These are phyloP conservation scores for Paraurostyla sp. DNA, from an alignment of 73 alveolate species.

Conservation along the genomic window DNA sequence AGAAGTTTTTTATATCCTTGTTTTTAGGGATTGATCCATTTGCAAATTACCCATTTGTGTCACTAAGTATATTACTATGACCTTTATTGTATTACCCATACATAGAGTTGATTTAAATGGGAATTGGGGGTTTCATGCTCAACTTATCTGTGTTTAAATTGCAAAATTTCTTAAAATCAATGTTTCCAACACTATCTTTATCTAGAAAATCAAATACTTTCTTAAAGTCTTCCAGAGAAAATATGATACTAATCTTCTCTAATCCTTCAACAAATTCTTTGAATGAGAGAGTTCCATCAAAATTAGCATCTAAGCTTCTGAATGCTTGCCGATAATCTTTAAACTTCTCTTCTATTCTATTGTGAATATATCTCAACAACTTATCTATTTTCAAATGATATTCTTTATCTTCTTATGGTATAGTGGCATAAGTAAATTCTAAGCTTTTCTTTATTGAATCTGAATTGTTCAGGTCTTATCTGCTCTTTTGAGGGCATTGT, in stretches of 20 bases:
- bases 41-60: background rate
- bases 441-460: background rate
- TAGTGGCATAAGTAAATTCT: slow-evolving; percentile 11
- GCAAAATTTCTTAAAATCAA: slow-evolving; percentile 53
- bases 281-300: slow-evolving; percentile 7
- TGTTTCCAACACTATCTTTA: background rate
- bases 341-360: slow-evolving; percentile 23
- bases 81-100: too few relatives aligned
- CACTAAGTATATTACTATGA: background rate
- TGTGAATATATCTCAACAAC: background rate
- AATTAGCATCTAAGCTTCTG: slow-evolving; percentile 4
- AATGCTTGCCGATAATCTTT: background rate
- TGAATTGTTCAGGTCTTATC: slow-evolving; percentile 27
- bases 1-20: background rate
- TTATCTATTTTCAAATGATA: background rate
- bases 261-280: slow-evolving; percentile 52
- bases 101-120: background rate
- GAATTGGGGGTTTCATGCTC: slow-evolving; percentile 4
- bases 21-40: background rate
- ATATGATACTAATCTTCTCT: background rate
- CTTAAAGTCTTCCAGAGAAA: slow-evolving; percentile 31
- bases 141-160: slow-evolving; percentile 27
- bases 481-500: slow-evolving; percentile 12
- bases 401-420: background rate
- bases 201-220: slow-evolving; percentile 2